A percentile compares a stretch with the other conserved stretches of the same genome.
These are phyloP conservation scores for Carex cristatella DNA, from an alignment of 176 grass and related monocot genomes.

Conservation along the genomic window DNA sequence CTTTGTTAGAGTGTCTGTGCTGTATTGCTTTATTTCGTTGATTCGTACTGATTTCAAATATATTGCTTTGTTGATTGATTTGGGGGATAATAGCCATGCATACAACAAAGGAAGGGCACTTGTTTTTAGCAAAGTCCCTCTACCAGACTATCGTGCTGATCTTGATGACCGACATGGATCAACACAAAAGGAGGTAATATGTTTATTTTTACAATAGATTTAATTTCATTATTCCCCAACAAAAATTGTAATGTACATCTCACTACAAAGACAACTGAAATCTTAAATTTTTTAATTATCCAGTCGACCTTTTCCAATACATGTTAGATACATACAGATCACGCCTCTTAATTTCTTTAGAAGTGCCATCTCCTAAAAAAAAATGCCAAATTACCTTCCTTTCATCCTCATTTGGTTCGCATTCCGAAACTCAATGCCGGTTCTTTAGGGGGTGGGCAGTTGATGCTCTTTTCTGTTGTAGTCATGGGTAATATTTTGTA, in stretches of 20 bases:
- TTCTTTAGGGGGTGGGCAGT: background rate
- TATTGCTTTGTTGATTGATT: constrained; percentile 26
- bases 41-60: constrained; percentile 11
- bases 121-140: constrained; percentile 89
- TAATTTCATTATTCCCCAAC: background rate
- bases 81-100: constrained; percentile 73
- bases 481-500: background rate
- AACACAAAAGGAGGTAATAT: constrained; percentile 77
- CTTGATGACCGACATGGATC: constrained; percentile 93
- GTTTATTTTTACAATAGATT: background rate
- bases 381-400: background rate
- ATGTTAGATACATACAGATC: background rate
- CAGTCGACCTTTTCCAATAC: background rate
- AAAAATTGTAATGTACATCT: background rate
- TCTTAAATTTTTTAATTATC: background rate
- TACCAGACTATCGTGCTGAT: constrained; percentile 96
- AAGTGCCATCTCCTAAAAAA: background rate
- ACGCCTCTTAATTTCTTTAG: background rate
- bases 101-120: constrained; percentile 87
- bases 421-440: background rate
- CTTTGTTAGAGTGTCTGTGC: background rate
- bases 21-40: background rate
- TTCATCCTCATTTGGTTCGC: background rate
- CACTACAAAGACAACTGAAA: background rate
- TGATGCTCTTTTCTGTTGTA: background rate